Evolutionary conservation across 371 early-diverging fungal genomes (phyloP).

Genomic region (Mucor ambiguus): DNA sequence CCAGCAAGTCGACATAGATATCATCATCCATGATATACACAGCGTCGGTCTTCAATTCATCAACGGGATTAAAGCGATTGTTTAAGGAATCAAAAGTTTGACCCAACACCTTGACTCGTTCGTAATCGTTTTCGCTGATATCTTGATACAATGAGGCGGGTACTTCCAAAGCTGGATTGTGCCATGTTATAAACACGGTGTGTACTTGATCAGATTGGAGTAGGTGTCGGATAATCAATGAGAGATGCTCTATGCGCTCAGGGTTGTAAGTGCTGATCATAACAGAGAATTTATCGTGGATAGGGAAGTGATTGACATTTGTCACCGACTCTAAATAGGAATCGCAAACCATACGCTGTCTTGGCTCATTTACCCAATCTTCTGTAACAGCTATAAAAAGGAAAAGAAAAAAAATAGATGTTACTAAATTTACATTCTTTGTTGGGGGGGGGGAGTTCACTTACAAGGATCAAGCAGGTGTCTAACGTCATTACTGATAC

Average conservation of each 20-base stretch:
- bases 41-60: slow-evolving; percentile 33
- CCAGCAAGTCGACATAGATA: slow-evolving; percentile 33
- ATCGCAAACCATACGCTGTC: slow-evolving; percentile 23
- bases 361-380: slow-evolving; percentile 17
- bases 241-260: slow-evolving; percentile 45
- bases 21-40: slow-evolving; percentile 53
- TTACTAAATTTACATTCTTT: neutral
- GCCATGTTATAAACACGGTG: slow-evolving; percentile 53
- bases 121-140: slow-evolving; percentile 8
- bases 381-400: neutral
- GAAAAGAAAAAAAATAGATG: neutral
- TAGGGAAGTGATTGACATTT: slow-evolving; percentile 12
- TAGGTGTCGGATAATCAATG: slow-evolving; percentile 38
- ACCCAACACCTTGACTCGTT: slow-evolving; percentile 30
- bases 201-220: slow-evolving; percentile 31
- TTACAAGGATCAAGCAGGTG: slow-evolving; percentile 14
- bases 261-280: slow-evolving; percentile 52
- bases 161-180: slow-evolving; percentile 40
- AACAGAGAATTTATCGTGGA: slow-evolving; percentile 46
- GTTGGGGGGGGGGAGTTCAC: neutral
- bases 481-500: slow-evolving; percentile 16
- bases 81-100: slow-evolving; percentile 49
- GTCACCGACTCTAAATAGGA: slow-evolving; percentile 5
- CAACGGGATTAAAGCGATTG: slow-evolving; percentile 46
- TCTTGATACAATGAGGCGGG: slow-evolving; percentile 25